phyloP scores from a whole-genome alignment of 1,284 basidiomycete genomes.

The Cutaneotrichosporon daszewskae region DNA sequence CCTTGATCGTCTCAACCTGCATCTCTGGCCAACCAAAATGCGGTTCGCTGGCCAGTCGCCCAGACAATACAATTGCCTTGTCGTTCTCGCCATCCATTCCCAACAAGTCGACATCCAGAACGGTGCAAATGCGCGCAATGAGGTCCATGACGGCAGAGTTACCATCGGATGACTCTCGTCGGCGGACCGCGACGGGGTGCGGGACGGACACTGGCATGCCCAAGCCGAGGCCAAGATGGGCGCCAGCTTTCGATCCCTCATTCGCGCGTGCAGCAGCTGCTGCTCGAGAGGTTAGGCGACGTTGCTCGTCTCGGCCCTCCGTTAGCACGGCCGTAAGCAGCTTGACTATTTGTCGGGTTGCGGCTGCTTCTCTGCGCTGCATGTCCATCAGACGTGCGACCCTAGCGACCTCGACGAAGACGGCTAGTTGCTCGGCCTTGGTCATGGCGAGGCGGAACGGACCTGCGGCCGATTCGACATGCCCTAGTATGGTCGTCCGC shows the following conservation, averaged over 20 bases:
- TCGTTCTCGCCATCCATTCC: conserved; percentile 1
- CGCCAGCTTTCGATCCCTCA: too few relatives aligned
- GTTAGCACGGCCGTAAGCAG: conserved; percentile 73
- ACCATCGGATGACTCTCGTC: conserved; percentile 66
- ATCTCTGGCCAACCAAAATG: conserved; percentile 85
- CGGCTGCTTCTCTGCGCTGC: conserved; percentile 73
- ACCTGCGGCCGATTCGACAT: conserved; percentile 66
- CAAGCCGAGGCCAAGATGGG: too few relatives aligned
- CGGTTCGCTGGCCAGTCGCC: conserved; percentile 5
- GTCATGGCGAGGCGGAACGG: conserved; percentile 79
- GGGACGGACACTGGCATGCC: neutral
- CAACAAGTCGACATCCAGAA: conserved; percentile 40
- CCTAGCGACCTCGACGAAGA: conserved; percentile 64
- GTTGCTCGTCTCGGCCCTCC: conserved; percentile 33
- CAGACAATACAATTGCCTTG: neutral
- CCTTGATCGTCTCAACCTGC: conserved; percentile 82
- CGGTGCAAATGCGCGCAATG: conserved; percentile 64
- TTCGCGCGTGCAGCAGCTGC: neutral
- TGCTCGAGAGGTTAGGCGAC: conserved; percentile 4
- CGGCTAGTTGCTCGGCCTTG: conserved; percentile 63
- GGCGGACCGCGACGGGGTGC: conserved; percentile 57
- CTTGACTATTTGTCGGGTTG: conserved; percentile 75
- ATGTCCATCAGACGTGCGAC: conserved; percentile 73
- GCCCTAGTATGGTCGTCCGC: conserved; percentile 60
- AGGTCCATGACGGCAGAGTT: conserved; percentile 70